Conservation (phyloP, 768 basidiomycete species). For the Auriscalpium orientale region DNA sequence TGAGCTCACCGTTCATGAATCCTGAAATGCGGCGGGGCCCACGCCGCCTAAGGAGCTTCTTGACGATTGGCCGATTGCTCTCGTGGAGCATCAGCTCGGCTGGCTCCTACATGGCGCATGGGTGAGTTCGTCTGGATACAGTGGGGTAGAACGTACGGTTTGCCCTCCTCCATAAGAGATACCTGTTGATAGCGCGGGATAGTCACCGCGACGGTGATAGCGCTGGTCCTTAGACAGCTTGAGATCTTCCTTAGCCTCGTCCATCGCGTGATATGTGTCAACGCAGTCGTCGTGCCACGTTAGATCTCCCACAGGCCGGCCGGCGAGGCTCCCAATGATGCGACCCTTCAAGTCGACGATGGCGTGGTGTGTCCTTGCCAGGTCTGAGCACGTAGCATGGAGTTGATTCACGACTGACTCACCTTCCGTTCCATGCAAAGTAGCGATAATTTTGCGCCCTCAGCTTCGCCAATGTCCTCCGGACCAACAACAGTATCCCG, state of each 20-base stretch:
- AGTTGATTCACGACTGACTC: background rate
- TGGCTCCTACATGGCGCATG: background rate
- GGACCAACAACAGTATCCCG: background rate
- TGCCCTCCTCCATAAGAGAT: background rate
- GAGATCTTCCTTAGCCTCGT: background rate
- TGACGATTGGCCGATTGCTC: background rate
- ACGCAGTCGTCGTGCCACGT: background rate
- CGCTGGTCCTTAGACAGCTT: background rate
- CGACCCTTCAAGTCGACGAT: background rate
- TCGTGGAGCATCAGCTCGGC: background rate
- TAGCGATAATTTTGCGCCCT: background rate
- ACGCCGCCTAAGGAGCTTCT: background rate
- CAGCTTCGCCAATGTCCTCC: background rate
- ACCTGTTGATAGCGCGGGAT: background rate
- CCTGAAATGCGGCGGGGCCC: background rate
- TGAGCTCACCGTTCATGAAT: conserved; percentile 1
- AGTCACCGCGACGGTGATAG: background rate
- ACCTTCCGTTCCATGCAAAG: background rate
- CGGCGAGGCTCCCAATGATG: background rate
- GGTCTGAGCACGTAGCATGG: background rate
- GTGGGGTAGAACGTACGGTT: background rate
- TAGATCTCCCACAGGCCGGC: background rate
- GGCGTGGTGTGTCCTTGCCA: background rate
- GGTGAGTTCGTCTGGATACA: background rate
- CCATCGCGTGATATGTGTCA: background rate